Conservation (phyloP, 176 grass and related monocot species). For the Puccinellia tenuiflora region DNA sequence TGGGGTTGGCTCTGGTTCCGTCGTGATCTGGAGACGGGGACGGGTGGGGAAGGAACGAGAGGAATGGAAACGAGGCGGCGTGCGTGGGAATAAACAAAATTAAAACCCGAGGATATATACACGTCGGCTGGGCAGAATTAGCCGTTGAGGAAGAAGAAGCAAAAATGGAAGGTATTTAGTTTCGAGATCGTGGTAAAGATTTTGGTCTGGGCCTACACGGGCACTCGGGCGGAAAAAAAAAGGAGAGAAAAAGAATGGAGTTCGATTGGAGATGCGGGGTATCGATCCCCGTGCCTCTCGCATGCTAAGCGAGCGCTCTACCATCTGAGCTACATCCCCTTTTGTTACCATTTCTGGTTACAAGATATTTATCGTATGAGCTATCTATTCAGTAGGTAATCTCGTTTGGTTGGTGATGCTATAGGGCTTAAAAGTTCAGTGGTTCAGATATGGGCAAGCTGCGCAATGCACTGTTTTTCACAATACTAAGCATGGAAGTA, state of each 20-base stretch:
- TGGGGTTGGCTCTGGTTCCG: not conserved
- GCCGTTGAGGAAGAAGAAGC: not conserved
- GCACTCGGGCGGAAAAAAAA: too few relatives aligned
- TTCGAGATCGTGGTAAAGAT: not conserved
- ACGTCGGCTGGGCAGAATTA: not conserved
- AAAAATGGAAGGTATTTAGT: not conserved
- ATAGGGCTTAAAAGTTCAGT: too few relatives aligned
- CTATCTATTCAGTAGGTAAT: too few relatives aligned
- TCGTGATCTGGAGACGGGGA: not conserved
- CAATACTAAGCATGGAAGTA: too few relatives aligned
- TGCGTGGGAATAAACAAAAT: not conserved
- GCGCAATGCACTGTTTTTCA: too few relatives aligned
- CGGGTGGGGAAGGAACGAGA: not conserved
- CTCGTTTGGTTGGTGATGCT: too few relatives aligned
- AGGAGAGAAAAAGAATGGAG: too few relatives aligned
- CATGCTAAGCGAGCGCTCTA: conserved; percentile 89
- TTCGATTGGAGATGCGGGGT: conserved; percentile 61
- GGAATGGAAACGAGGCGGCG: not conserved
- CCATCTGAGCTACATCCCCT: not conserved
- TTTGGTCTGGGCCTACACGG: not conserved
- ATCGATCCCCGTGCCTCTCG: conserved; percentile 84
- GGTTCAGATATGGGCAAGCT: too few relatives aligned
- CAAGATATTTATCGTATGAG: too few relatives aligned
- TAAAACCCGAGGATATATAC: not conserved
- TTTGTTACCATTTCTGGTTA: too few relatives aligned